Evolutionary conservation across 768 basidiomycete genomes (phyloP), one percentile per base, ranked within the genome.

Genomic region (Austroboletus eburneus): DNA sequence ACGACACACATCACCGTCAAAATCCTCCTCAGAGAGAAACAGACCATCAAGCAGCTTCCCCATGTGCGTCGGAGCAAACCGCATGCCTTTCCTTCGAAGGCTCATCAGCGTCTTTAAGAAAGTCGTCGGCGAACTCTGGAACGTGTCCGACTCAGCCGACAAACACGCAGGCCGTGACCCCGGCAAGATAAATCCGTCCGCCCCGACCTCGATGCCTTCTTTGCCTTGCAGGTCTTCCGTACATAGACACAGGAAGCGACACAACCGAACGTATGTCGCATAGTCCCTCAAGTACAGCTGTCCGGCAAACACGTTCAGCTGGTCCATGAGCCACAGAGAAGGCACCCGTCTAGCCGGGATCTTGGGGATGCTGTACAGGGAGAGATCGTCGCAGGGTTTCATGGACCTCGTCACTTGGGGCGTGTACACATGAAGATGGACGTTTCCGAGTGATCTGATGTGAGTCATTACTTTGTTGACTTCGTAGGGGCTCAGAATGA

Each of bases 41-140:
- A 46, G 57, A n/a, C 53, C 61, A 37, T 64, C 48, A 25, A 35
- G 34, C 5, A 35, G 17, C 13, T 35, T 35, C 4, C 34, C 34
- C 34, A 35, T 35, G 17, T 35, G 72, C 12, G 72, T 73, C 37
- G 49, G 42, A 16, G 49, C 39, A 48, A 63, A 75, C 16, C 59
- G 52, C 55, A 68, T 56, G 7, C 72, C 72, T 45, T 72, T 75
- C 48, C 72, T 60, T 23, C 71, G 64, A 29, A 67, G 47, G 13
- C 46, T 41, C 13, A 62, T 32, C 32, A 61, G 34, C 6, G 38
- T 50, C 43, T 43, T 50, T 21, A 64, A 39, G 30, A 63, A 57
- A 18, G 52, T 43, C 5, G 74, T 23, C 7, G 71, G 72, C 36
- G 66, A 72, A 22, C 48, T 21, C n/a, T 52, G 48, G 58, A 75